These are phyloP conservation scores for Coemansia sp. DNA, from an alignment of 192 early-diverging fungal species.

Conservation along the genomic window DNA sequence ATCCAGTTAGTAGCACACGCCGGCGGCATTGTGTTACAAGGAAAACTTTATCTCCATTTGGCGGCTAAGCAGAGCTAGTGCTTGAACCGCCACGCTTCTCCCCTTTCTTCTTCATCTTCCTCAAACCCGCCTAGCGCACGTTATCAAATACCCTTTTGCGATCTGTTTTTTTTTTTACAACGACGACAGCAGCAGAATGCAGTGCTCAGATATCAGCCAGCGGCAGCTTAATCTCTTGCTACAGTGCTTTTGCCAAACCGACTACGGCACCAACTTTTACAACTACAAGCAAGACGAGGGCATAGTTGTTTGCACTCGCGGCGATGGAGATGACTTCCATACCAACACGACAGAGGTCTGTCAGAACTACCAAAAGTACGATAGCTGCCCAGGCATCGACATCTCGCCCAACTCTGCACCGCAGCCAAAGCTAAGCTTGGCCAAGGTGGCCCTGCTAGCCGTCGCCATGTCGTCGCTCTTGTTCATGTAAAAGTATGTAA, in stretches of 20 bases:
- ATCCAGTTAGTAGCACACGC: background rate
- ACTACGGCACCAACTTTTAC: slow-evolving; percentile 48
- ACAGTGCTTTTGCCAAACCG: slow-evolving; percentile 55
- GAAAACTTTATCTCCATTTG: background rate
- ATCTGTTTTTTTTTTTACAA: background rate
- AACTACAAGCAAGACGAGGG: slow-evolving; percentile 19
- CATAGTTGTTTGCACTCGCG: slow-evolving; percentile 41
- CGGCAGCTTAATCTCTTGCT: slow-evolving; percentile 41
- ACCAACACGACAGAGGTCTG: slow-evolving; percentile 31
- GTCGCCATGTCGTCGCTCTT: slow-evolving; percentile 24
- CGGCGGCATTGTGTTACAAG: background rate
- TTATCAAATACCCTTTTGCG: background rate
- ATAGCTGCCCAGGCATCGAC: slow-evolving; percentile 33
- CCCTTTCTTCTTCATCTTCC: too few species aligned
- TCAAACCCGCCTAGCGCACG: too few species aligned
- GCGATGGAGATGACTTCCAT: slow-evolving; percentile 28
- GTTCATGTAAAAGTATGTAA: slow-evolving; percentile 16
- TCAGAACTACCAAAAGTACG: slow-evolving; percentile 44
- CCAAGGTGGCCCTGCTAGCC: slow-evolving; percentile 41
- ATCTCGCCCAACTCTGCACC: slow-evolving; percentile 19
- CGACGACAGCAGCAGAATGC: slow-evolving; percentile 7
- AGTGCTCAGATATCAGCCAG: slow-evolving; percentile 50
- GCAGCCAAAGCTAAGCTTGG: slow-evolving; percentile 12
- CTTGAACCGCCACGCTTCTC: too few species aligned
- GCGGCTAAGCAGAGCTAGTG: background rate